A percentile compares a stretch with the other conserved stretches of the same genome.
These are phyloP conservation scores for Hypomyces rosellus DNA, from an alignment of 2,329 filamentous ascomycete species.

Conservation along the genomic window DNA sequence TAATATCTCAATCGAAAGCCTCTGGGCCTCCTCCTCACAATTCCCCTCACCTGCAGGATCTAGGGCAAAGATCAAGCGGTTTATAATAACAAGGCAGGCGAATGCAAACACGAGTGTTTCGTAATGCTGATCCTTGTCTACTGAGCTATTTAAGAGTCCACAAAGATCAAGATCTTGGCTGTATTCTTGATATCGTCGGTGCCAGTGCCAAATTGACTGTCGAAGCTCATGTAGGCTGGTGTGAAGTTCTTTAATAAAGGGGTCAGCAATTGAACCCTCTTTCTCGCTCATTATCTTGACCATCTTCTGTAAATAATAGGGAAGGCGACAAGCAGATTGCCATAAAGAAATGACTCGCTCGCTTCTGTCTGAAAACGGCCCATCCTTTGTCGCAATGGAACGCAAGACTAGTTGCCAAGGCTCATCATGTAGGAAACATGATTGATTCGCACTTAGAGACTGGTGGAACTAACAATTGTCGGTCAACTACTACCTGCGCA, in stretches of 20 bases:
- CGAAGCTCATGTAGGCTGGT: background rate
- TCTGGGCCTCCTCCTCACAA: constrained; percentile 2
- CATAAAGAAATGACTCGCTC: constrained; percentile 1
- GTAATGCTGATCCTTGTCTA: constrained; percentile 3
- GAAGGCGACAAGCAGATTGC: background rate
- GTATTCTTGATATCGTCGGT: too few species aligned
- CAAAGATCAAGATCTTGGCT: too few species aligned
- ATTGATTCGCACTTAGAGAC: background rate
- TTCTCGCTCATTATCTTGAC: background rate
- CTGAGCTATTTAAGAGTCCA: background rate
- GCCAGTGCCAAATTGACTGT: background rate
- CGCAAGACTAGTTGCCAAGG: constrained; percentile 1
- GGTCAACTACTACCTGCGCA: background rate
- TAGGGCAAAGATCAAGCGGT: constrained; percentile 1
- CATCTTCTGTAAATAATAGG: constrained; percentile 4
- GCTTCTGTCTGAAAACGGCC: constrained; percentile 4
- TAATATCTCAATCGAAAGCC: background rate
- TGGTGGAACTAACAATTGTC: constrained; percentile 2
- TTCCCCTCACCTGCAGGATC: constrained; percentile 1
- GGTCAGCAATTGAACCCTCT: too few species aligned
- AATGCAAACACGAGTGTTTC: constrained; percentile 6
- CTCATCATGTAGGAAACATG: constrained; percentile 1
- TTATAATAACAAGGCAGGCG: background rate
- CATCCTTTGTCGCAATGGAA: constrained; percentile 5
- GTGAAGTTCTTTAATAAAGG: too few species aligned